Evolutionary conservation across 1,284 basidiomycete genomes (phyloP), one percentile per base, ranked within the genome.

Genomic region (Pholiota adiposa): DNA sequence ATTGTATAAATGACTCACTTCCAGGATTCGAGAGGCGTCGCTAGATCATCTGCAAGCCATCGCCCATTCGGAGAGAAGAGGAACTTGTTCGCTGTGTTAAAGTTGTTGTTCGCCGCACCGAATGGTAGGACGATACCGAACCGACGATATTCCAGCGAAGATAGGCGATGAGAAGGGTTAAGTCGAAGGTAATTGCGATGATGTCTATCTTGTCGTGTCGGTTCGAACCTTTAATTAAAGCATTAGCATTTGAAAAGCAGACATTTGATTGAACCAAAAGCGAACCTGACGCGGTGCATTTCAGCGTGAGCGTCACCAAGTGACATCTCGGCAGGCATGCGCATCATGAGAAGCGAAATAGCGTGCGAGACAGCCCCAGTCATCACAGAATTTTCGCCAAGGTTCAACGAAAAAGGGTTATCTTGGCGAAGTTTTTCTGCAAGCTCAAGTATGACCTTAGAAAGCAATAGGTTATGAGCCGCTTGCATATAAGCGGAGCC

Each of bases 51-150:
- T 48, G 72, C 66, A 31, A 73, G 59, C 72, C 74, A 77, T 21
- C 65, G 34, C 0, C 74, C 73, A 7, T 65, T 38, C 1, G 61
- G 60, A 0, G 72, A 72, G 62, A 81, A 79, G 0, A 81, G 60
- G 21, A 72, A 76, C 1, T 60, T 33, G 54, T 83, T 83, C 0
- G 79, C 73, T 8, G 27, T 29, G 33, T 70, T 73, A 61, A 79
- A 73, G 51, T 75, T 73, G 9, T 69, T 70, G 18, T 67, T 73
- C 3, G 50, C 33, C 4, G 73, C 74, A 14, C 78, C 77, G 48
- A 78, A 79, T 8, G 80, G 80, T 8, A 81, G 70, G 21, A 82
- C 64, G 53, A 79, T 63, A 0, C 80, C 78, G 67, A 72, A 75
- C 48, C 70, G 67, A 59, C 77, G 72, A 65, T 70, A 79, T 59